Evolutionary conservation across 495 filamentous ascomycete genomes (phyloP), one percentile per base, ranked within the genome.

Genomic region (Melanomma pulvis-pyrius): DNA sequence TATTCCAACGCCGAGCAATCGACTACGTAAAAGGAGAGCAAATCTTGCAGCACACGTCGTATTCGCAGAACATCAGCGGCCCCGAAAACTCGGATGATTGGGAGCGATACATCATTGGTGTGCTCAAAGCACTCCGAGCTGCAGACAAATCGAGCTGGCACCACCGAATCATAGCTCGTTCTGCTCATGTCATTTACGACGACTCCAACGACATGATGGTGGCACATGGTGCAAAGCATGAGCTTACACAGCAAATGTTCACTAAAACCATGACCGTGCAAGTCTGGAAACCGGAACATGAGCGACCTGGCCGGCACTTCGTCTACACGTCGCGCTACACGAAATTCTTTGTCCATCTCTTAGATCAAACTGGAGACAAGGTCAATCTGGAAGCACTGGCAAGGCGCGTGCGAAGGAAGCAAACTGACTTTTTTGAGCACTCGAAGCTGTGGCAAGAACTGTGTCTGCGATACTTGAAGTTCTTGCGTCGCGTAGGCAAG

Each of bases 121-220:
- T 88, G 2, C 77, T 98, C 51, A 87, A 85, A 56, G 84, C 85
- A 53, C 83, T 98, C 56, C 89, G 91, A 63, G 86, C 84, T 51
- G 91, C 91, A 24, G 94, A 99, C 72, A 96, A 97, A 77, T 87
- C 90, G 2, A 92, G 96, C 71, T 99, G 94, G 94, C 94, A 99
- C 74, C 94, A 99, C 71, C 89, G 94, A 1, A 92, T 99, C 80
- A 89, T 90, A 66, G 84, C 86, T 51, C 87, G 92, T 34, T 80
- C 85, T 68, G 92, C 92, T 11, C 86, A 87, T 69, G 84, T 96
- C 52, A 79, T 93, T 26, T 96, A 90, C 70, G 80, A 88, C 60
- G 81, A 81, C 29, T 74, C 78, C 30, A 75, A 79, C 44, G 77
- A 82, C 22, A 63, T 71, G 15, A 74, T 79, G 41, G 71, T 75